A percentile compares a stretch with the other conserved stretches of the same genome.
Conservation (phyloP, 257 asterid genomes). For the Gentiana macrophylla region DNA sequence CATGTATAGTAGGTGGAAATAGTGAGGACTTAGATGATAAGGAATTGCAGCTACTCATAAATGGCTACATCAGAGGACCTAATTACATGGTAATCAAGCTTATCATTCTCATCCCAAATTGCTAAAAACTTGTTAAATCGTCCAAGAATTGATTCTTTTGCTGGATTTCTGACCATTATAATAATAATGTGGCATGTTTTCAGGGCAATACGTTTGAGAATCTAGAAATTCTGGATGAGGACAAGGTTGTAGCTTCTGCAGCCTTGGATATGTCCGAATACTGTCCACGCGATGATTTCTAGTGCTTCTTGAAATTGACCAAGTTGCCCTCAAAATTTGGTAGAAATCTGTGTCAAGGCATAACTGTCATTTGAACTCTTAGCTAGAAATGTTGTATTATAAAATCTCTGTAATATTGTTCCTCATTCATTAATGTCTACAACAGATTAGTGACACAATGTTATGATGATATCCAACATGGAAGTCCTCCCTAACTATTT, state of each 20-base stretch:
- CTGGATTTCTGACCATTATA: background rate
- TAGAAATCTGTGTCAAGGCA: too few relatives aligned
- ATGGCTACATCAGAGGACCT: constrained; percentile 59
- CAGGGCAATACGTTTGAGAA: constrained; percentile 14
- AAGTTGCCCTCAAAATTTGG: too few relatives aligned
- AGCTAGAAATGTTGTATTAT: too few relatives aligned
- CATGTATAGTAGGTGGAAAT: constrained; percentile 25
- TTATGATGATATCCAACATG: too few relatives aligned
- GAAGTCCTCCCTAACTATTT: too few relatives aligned
- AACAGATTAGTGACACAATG: too few relatives aligned
- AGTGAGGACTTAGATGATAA: constrained; percentile 18
- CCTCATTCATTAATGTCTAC: too few relatives aligned
- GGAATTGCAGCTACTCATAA: constrained; percentile 45
- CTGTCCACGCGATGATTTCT: background rate
- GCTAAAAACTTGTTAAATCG: too few relatives aligned
- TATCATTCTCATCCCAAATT: background rate
- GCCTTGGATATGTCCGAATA: constrained; percentile 43
- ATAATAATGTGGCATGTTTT: background rate
- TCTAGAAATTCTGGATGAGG: constrained; percentile 34
- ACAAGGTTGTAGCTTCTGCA: constrained; percentile 35
- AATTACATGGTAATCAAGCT: constrained; percentile 28
- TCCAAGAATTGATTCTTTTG: too few relatives aligned
- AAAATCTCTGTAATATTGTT: too few relatives aligned
- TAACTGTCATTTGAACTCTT: too few relatives aligned
- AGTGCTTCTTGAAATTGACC: too few relatives aligned